These are phyloP conservation scores for Barnettozyma salicaria DNA, from an alignment of 805 yeast species.

Conservation along the genomic window DNA sequence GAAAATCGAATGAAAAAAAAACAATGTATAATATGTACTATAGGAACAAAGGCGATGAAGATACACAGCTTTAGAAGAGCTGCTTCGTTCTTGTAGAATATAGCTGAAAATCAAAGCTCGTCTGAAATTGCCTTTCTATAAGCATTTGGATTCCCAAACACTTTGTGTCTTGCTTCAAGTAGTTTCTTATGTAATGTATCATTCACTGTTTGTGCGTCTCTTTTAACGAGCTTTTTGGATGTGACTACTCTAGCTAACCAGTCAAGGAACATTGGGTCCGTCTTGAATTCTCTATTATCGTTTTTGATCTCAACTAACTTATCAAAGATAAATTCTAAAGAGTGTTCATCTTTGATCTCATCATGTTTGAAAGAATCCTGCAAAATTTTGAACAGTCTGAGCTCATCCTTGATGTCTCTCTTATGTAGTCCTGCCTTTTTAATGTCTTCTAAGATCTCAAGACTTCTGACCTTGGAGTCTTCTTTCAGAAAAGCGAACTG, in stretches of 20 bases:
- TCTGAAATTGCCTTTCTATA: conserved; percentile 54
- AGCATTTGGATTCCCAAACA: conserved; percentile 77
- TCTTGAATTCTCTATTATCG: conserved; percentile 26
- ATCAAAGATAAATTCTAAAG: conserved; percentile 38
- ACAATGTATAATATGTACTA: background rate
- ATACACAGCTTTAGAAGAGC: no score
- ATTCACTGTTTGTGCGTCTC: conserved; percentile 28
- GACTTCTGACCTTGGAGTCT: conserved; percentile 33
- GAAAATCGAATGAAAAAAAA: background rate
- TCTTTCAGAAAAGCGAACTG: conserved; percentile 20
- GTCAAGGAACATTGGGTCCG: conserved; percentile 39
- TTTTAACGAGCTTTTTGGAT: conserved; percentile 24
- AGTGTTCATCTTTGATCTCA: conserved; percentile 31
- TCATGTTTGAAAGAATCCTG: conserved; percentile 24
- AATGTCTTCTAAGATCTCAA: conserved; percentile 44
- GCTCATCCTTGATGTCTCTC: conserved; percentile 13
- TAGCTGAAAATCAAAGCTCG: conserved; percentile 33
- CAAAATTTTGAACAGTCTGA: conserved; percentile 13
- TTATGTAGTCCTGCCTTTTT: conserved; percentile 11
- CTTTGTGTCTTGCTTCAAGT: conserved; percentile 48
- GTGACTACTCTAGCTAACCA: conserved; percentile 55
- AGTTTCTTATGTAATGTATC: conserved; percentile 35
- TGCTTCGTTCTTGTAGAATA: no score
- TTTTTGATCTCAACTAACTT: conserved; percentile 32
- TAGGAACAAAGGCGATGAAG: background rate